Evolutionary conservation across 805 yeast species (phyloP).

Genomic region (Candida glaebosa): DNA sequence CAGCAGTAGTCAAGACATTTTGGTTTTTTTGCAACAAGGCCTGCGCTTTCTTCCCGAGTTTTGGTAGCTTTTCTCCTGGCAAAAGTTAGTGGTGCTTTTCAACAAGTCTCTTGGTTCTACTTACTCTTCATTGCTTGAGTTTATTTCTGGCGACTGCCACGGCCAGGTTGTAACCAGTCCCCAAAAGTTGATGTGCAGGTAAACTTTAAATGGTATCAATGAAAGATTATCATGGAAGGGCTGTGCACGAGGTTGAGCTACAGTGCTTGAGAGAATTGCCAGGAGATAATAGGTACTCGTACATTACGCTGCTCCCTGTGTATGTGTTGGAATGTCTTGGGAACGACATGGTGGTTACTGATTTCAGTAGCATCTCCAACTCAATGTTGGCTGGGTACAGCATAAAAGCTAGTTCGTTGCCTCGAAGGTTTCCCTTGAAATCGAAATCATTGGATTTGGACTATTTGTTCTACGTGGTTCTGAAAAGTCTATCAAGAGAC

Average conservation of each 20-base stretch:
- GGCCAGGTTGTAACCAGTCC: too few species aligned
- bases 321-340: neutral
- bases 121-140: conserved; percentile 4
- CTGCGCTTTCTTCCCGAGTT: neutral
- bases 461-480: conserved; percentile 3
- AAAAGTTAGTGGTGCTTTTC: neutral
- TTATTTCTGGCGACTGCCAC: too few species aligned
- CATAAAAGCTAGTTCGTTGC: conserved; percentile 3
- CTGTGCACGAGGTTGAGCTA: neutral
- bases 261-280: neutral
- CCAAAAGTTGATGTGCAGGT: neutral
- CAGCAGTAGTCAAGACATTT: conserved; percentile 36
- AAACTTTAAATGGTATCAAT: neutral
- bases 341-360: conserved; percentile 2
- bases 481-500: neutral
- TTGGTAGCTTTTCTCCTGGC: neutral
- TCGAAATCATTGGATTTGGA: neutral
- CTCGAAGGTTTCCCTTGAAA: conserved; percentile 1
- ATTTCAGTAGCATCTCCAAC: conserved; percentile 1
- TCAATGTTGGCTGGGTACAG: conserved; percentile 4
- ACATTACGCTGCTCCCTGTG: neutral
- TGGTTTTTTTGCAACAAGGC: neutral
- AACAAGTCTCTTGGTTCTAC: neutral
- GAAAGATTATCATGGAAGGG: conserved; percentile 4
- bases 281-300: neutral